Evolutionary conservation across 768 basidiomycete species (phyloP), one percentile per base, ranked within the genome.

Genomic region (Agaricus blazei): DNA sequence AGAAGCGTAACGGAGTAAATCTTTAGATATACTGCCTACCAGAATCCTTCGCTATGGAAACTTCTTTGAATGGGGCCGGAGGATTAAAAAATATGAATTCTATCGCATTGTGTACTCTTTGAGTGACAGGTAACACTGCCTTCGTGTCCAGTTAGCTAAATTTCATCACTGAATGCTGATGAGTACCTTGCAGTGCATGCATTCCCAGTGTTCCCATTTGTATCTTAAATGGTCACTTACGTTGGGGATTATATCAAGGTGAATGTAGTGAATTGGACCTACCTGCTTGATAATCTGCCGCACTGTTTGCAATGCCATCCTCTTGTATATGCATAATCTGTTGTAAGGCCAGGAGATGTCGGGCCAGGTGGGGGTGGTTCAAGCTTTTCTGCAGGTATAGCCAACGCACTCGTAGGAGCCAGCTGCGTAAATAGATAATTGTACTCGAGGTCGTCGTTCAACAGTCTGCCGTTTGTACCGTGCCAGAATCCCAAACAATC

Each of bases 161-260:
- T 11, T 19, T 24, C 15, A 36, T 28, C 15, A 8, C 11, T 34
- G 4, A 6, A 26, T 4, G 14, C 2, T 42, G 9, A 24, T 29
- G 15, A 23, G 40, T 67, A 88, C 89, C 15, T 72, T 62, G 64
- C 88, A 92, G 54, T 73, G 62, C 31, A 73, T 67, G 62, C 90
- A 93, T 65, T 87, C 79, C 81, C 87, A 90, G 48, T 76, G 63
- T 63, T 88, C 80, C 89, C 88, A 90, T 67, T 84, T 85, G 51
- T 66, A 83, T 60, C 90, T 91, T 56, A 5, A 41, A 44, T 9
- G n/a, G 47, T 19, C 46, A 42, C 36, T 49, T 48, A 40, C 36
- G 61, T 55, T 59, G 37, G 5, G 27, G 28, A 9, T 37, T 44
- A 45, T 23, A 3, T 37, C 47, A 34, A 19, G 31, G 54, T 40